Conservation (phyloP, 2,329 filamentous ascomycete genomes). For the Acrodontium crateriforme region DNA sequence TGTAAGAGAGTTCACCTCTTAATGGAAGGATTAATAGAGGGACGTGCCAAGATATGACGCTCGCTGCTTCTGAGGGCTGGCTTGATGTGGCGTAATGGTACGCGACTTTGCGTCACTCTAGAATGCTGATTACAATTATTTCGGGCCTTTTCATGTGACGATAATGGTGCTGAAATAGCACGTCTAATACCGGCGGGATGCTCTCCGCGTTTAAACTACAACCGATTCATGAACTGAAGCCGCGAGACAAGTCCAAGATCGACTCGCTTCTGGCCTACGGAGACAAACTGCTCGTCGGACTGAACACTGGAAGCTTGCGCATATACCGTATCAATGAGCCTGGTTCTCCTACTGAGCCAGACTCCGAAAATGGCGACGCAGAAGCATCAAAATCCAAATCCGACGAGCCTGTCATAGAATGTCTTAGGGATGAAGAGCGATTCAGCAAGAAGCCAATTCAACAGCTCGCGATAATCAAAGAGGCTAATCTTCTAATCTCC, state of each 20-base stretch:
- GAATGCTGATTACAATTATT: no score
- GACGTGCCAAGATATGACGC: no score
- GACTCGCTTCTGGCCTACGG: slow-evolving; percentile 90
- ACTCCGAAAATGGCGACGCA: slow-evolving; percentile 29
- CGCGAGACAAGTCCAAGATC: slow-evolving; percentile 91
- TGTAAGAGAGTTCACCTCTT: no score
- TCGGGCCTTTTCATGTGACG: no score
- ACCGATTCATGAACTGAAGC: slow-evolving; percentile 91
- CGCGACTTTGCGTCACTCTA: no score
- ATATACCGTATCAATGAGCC: slow-evolving; percentile 81
- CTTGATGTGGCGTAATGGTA: no score
- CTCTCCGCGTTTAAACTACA: slow-evolving; percentile 94
- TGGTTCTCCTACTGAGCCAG: slow-evolving; percentile 16
- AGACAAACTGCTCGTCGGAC: slow-evolving; percentile 79
- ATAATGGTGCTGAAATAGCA: no score
- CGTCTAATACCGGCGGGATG: no score
- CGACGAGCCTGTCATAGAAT: slow-evolving; percentile 51
- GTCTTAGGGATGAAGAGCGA: slow-evolving; percentile 83
- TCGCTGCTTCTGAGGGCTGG: no score
- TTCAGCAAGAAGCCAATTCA: slow-evolving; percentile 85
- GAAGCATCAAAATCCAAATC: slow-evolving; percentile 21
- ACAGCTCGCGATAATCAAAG: slow-evolving; percentile 89
- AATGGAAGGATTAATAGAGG: no score
- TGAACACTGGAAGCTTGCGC: slow-evolving; percentile 77
- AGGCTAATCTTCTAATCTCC: slow-evolving; percentile 81